Conservation (phyloP, 2,329 filamentous ascomycete species). For the Atkinsonella hypoxylon region DNA sequence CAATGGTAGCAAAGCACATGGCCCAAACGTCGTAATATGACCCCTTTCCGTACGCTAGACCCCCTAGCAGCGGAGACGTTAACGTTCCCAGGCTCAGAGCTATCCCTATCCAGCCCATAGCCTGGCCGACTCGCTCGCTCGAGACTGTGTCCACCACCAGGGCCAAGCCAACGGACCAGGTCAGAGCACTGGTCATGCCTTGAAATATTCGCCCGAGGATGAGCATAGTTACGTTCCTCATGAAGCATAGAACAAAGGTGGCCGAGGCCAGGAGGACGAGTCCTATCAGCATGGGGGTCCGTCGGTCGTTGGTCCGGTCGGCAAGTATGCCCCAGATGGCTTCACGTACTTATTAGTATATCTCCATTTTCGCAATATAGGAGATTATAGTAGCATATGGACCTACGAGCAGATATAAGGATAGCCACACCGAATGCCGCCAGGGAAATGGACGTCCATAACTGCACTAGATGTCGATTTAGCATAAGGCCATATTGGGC, state of each 20-base stretch:
- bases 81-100: conserved; percentile 21
- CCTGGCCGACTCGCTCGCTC: conserved; percentile 18
- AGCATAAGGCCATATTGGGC: neutral
- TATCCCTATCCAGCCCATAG: conserved; percentile 23
- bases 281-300: conserved; percentile 21
- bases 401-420: conserved; percentile 19
- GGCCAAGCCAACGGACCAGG: conserved; percentile 25
- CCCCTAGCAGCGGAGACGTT: conserved; percentile 20
- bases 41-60: conserved; percentile 20
- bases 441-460: conserved; percentile 24
- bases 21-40: conserved; percentile 24
- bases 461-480: conserved; percentile 14
- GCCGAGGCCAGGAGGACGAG: conserved; percentile 18
- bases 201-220: conserved; percentile 21
- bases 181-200: conserved; percentile 21
- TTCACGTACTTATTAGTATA: conserved; percentile 5
- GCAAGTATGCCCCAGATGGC: conserved; percentile 25
- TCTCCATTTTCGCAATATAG: too few species aligned
- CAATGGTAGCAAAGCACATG: conserved; percentile 24
- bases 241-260: conserved; percentile 21
- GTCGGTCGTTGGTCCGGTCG: conserved; percentile 21
- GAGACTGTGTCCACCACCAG: conserved; percentile 24
- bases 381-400: neutral
- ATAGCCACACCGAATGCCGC: conserved; percentile 21
- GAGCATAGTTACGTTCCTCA: conserved; percentile 19